Conservation (phyloP, 768 basidiomycete genomes). For the Tephrocybe sp. region DNA sequence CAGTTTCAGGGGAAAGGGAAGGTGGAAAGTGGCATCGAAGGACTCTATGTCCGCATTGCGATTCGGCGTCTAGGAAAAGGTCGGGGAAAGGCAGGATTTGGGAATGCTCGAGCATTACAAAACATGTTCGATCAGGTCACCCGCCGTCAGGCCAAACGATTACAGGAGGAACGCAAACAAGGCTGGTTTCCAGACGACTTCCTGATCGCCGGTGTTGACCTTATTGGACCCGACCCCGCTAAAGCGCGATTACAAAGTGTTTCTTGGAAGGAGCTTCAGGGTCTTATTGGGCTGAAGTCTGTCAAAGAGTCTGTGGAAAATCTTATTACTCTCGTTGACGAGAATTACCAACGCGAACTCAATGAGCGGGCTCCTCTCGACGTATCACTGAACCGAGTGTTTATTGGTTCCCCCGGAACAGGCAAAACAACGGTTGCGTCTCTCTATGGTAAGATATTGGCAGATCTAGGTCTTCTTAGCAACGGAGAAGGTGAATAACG, state of each 20-base stretch:
- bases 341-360: constrained; percentile 63
- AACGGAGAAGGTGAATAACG: constrained; percentile 67
- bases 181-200: constrained; percentile 50
- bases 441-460: constrained; percentile 63
- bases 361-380: constrained; percentile 51
- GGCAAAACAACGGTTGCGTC: constrained; percentile 59
- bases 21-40: constrained; percentile 52
- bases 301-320: constrained; percentile 57
- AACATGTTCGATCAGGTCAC: constrained; percentile 46
- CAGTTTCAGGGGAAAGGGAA: constrained; percentile 50
- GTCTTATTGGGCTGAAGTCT: constrained; percentile 50
- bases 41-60: constrained; percentile 55
- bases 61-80: constrained; percentile 63
- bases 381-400: constrained; percentile 62
- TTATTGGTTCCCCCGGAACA: constrained; percentile 47
- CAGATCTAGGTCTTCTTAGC: constrained; percentile 62
- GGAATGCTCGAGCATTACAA: constrained; percentile 64
- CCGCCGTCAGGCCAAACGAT: constrained; percentile 53
- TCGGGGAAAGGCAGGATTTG: constrained; percentile 59
- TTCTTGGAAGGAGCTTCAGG: constrained; percentile 53
- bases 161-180: constrained; percentile 38
- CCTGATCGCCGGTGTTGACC: constrained; percentile 48
- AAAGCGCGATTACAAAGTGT: constrained; percentile 41
- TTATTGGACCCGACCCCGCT: constrained; percentile 68
- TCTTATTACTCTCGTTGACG: constrained; percentile 43